Base-by-base conservation (phyloP, 306 rosid genomes). In the Argentina anserina region DNA sequence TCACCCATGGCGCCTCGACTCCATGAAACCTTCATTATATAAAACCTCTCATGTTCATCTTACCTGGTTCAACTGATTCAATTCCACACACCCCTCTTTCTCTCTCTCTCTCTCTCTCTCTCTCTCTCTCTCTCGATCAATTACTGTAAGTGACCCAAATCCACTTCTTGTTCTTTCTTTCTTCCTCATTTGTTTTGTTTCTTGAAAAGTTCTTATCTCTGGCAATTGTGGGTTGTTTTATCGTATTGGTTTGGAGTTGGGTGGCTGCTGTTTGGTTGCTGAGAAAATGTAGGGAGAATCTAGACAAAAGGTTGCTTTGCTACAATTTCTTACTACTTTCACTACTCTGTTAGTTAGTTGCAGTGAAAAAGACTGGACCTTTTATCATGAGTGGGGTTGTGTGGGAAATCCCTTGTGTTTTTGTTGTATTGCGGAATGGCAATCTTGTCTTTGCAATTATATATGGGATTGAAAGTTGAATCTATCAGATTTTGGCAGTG, bases 261-360 rank as follows among this genome's bases (percentile, higher is more conserved):
- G 41, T 21, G 46, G 20, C 39, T 47, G 9, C 52, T 53, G 58
- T 75, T 66, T 42, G 58, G 23, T 74, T 46, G 40, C 71, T 42
- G 40, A 47, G 52, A 36, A 47, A 74, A 64, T 15, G 52, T 64
- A 17, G 77, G 77, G 49, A 49, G 18, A 18, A 42, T 41, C n/a
- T 55, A 29, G 7, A 6, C 31, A 12, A 26, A 25, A 56, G 62
- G 18, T 25, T 31, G 18, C 62, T 26, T 56, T 25, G 29, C 29
- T 52, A 21, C 28, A 21, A 52, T 6, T 6, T 21, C 14, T 52
- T 21, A 23, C 6, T 52, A 26, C 60, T 53, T 23, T 52, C 9
- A 23, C 6, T 52, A 26, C 60, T 53, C 9, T 25, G 31, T 4
- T 3, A 2, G 29, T 55, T 21, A 23, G 29, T 56, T 25, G 34